Evolutionary conservation across 2,329 filamentous ascomycete species (phyloP).

Genomic region (Grosmannia huntii): DNA sequence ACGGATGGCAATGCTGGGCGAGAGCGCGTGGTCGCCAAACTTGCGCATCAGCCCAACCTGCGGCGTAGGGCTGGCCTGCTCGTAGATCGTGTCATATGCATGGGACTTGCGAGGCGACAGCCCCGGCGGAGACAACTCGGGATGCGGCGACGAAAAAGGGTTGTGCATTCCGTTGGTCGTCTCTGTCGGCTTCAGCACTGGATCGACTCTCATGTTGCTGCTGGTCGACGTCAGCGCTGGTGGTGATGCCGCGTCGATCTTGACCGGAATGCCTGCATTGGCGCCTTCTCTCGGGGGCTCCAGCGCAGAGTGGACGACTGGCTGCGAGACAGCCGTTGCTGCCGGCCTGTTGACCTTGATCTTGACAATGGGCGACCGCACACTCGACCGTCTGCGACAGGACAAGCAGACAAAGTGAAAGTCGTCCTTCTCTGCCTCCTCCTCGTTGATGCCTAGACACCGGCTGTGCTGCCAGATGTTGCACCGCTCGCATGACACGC

Average conservation of each 20-base stretch:
- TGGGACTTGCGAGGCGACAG: conserved; percentile 27
- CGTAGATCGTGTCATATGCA: conserved; percentile 25
- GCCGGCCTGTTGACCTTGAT: conserved; percentile 36
- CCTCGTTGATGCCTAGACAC: conserved; percentile 68
- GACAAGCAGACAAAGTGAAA: conserved; percentile 78
- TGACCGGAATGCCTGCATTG: conserved; percentile 1
- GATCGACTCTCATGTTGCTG: neutral
- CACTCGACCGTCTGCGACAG: conserved; percentile 52
- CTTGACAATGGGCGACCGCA: conserved; percentile 29
- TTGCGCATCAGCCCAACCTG: neutral
- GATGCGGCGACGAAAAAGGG: conserved; percentile 30
- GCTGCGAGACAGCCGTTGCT: conserved; percentile 8
- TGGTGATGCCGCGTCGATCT: neutral
- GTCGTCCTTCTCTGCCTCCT: conserved; percentile 69
- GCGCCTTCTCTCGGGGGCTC: neutral
- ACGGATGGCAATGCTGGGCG: conserved; percentile 3
- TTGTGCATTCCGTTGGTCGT: conserved; percentile 19
- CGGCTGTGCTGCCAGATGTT: conserved; percentile 96
- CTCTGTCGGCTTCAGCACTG: conserved; percentile 9
- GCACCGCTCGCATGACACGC: conserved; percentile 85
- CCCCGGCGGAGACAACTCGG: conserved; percentile 26
- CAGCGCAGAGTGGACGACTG: conserved; percentile 6
- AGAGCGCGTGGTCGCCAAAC: neutral
- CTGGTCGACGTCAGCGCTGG: neutral
- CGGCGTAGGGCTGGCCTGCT: conserved; percentile 18